Evolutionary conservation across 306 rosid genomes (phyloP), one percentile per base, ranked within the genome.

Genomic region (Begonia masoniana): DNA sequence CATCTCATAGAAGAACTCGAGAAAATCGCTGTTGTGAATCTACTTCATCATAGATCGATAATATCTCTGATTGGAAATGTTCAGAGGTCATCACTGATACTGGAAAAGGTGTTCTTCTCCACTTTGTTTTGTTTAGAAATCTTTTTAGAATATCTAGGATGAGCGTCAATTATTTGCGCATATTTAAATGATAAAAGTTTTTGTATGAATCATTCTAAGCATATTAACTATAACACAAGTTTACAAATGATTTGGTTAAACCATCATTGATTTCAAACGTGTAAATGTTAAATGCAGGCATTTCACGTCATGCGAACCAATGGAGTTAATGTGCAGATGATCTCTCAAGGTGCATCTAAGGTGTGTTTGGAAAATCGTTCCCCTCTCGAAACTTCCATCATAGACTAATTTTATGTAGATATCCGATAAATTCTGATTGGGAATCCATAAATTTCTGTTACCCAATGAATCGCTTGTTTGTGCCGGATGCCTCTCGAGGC

Each of bases 311-410:
- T 89, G 60, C 89, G 82, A 51, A 70, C 78, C 47, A 86, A 66
- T 62, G 87, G 85, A 45, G 83, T 85, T 74, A 85, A 81, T 69
- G 97, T 89, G 72, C 97, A 89, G 80, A 89, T 89, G 97, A 89
- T 89, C 68, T 89, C 97, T 56, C 95, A 85, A 73, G 97, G 95
- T 60, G 95, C 95, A 58, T 85, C 95, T 50, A 89, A 89, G 97
- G 97, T 89, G 66, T 56, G 56, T 43, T 45, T 57, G 41, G 46
- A 41, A 57, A 10, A 57, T n/a, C 19, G 43, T 42, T 41, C 4
- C 24, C 39, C 39, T 31, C 39, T 5, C 39, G 1, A 31, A 31
- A 31, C 7, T 31, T 31, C 39, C 39, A 31, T 31, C 39, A 31
- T 31, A 5, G 39, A 31, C 7, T 3, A 31, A 31, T 31, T 31